These are phyloP conservation scores for Euphorbia pulcherrima DNA, from an alignment of 345 rosid species.

Conservation along the genomic window DNA sequence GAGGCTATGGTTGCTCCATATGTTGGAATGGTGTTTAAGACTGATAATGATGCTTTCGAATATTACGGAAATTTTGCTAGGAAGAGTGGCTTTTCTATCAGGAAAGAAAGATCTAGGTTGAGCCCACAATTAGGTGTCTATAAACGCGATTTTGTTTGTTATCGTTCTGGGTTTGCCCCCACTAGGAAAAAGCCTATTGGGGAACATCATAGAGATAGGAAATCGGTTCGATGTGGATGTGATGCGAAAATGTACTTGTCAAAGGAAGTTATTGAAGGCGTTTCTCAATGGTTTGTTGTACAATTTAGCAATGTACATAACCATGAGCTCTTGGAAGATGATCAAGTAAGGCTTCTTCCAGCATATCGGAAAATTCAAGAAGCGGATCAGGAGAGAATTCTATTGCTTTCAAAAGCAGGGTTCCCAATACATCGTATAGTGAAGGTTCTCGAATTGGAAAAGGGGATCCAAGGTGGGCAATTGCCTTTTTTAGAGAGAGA, in stretches of 20 bases:
- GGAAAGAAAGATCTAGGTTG: constrained; percentile 89
- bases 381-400: constrained; percentile 80
- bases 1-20: constrained; percentile 68
- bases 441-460: constrained; percentile 78
- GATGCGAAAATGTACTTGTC: constrained; percentile 85
- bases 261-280: constrained; percentile 64
- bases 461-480: constrained; percentile 77
- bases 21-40: constrained; percentile 77
- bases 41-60: constrained; percentile 79
- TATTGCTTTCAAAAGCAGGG: constrained; percentile 84
- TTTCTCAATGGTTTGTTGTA: constrained; percentile 72
- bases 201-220: constrained; percentile 87
- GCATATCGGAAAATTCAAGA: constrained; percentile 88
- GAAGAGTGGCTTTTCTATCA: constrained; percentile 76
- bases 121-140: constrained; percentile 83
- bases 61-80: constrained; percentile 79
- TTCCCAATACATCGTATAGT: constrained; percentile 84
- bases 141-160: constrained; percentile 87
- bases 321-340: constrained; percentile 88
- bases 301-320: constrained; percentile 94
- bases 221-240: constrained; percentile 89
- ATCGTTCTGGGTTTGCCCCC: constrained; percentile 87
- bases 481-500: constrained; percentile 88
- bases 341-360: constrained; percentile 86
- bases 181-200: constrained; percentile 80